Evolutionary conservation across 2,329 filamentous ascomycete genomes (phyloP).

Genomic region (Aspergillus sp.): DNA sequence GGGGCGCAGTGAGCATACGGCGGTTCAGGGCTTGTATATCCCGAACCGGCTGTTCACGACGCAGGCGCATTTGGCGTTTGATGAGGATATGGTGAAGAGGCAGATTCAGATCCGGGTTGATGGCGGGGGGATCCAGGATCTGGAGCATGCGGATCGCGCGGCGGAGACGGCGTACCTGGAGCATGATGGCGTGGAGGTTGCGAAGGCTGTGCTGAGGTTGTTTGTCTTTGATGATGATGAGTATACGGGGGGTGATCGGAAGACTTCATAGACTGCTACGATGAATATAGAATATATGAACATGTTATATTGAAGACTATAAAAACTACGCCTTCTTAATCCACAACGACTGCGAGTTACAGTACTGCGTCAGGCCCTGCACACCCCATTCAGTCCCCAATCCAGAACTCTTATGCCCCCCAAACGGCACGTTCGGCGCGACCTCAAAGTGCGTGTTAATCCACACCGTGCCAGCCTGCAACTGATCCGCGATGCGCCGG

Average conservation of each 20-base stretch:
- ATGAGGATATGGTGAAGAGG: conserved; percentile 45
- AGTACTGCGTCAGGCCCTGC: conserved; percentile 40
- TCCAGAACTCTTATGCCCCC: conserved; percentile 55
- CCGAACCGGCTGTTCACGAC: conserved; percentile 45
- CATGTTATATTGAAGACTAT: neutral
- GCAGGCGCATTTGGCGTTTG: conserved; percentile 50
- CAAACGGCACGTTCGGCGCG: conserved; percentile 41
- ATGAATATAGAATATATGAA: no score
- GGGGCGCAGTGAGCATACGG: conserved; percentile 47
- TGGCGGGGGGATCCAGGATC: conserved; percentile 29
- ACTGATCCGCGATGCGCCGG: conserved; percentile 51
- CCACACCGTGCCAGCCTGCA: conserved; percentile 62
- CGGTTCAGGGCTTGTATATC: conserved; percentile 49
- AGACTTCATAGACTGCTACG: no score
- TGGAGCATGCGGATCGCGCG: conserved; percentile 37
- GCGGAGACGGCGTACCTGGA: conserved; percentile 40
- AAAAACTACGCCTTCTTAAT: conserved; percentile 21
- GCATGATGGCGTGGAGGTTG: conserved; percentile 42
- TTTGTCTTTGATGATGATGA: conserved; percentile 1
- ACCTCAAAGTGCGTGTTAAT: conserved; percentile 51
- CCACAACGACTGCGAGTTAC: conserved; percentile 39
- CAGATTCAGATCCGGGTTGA: conserved; percentile 49
- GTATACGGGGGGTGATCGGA: neutral
- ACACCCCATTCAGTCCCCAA: conserved; percentile 51
- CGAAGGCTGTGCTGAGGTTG: conserved; percentile 12